Evolutionary conservation across 1,284 basidiomycete genomes (phyloP), one percentile per base, ranked within the genome.

Genomic region (Amylostereum areolatum): DNA sequence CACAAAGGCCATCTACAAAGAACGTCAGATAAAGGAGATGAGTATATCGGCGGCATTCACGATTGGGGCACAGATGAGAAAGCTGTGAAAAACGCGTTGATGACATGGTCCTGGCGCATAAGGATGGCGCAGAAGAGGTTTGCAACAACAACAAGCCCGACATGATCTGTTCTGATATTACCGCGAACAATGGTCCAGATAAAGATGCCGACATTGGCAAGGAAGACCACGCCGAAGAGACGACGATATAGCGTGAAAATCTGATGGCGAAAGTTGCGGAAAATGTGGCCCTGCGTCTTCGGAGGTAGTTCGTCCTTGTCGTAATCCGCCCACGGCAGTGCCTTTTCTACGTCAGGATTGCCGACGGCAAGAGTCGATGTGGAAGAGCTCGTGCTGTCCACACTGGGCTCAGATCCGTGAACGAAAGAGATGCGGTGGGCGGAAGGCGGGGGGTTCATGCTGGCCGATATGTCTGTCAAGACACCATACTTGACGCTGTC

Each of bases 71-170:
- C 71, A 31, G 75, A 64, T 49, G 74, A 77, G 46, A 70, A 74
- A 5, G 75, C 63, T 29, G 69, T 73, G 66, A 79, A 81, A 58
- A 80, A 77, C 1, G 70, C 65, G 55, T 81, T 79, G 56, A 80
- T 72, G 27, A 81, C 74, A 54, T 80, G 76, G 60, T 80, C 79
- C 60, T 83, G 79, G 28, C 79, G 72, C 74, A 83, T 79, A n/a
- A 81, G 63, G 47, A 81, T 74, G 6, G 78, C 72, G 44, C 69
- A 71, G 56, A 78, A 77, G 12, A 81, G 62, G 53, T 81, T 81
- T 6, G 74, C 66, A 18, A 78, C 66, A 24, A 77, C 74, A 51
- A 77, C 70, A 33, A 73, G 65, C 18, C 73, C 76, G 11, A 81
- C 63, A 36, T 73, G 60, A 42, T 73, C 64, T 4, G 78, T 68